A percentile compares a stretch with the other conserved stretches of the same genome.
Conservation (phyloP, 257 asterid species). For the Petrea volubilis region DNA sequence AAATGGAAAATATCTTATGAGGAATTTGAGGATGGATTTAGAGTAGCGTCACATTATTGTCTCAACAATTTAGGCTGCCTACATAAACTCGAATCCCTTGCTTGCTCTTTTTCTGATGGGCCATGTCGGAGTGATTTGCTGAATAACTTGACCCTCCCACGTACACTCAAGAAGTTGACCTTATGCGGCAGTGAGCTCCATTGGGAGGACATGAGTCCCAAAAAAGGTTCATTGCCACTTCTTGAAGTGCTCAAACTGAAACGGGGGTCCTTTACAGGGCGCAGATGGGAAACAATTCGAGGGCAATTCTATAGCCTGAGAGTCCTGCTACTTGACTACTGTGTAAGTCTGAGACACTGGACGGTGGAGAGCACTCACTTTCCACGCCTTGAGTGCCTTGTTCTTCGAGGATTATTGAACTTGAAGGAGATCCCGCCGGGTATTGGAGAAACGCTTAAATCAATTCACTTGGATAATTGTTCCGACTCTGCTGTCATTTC, state of each 20-base stretch:
- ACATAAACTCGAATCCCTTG: neutral
- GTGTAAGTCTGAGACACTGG: too few relatives aligned
- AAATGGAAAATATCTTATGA: neutral
- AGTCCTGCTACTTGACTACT: too few relatives aligned
- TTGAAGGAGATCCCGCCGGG: neutral
- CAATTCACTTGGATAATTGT: too few relatives aligned
- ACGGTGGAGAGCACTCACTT: too few relatives aligned
- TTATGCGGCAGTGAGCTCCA: neutral
- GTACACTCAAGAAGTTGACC: slow-evolving; percentile 3
- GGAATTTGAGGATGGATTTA: neutral
- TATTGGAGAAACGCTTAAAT: too few relatives aligned
- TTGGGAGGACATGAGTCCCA: neutral
- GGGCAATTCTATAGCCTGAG: neutral
- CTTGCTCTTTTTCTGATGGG: too few relatives aligned
- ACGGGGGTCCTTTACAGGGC: neutral
- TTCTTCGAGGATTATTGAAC: neutral
- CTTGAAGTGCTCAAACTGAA: too few relatives aligned
- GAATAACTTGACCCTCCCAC: too few relatives aligned
- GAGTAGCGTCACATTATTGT: neutral
- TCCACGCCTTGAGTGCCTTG: neutral
- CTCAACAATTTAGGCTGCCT: neutral
- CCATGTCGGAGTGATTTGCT: too few relatives aligned
- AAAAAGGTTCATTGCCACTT: neutral
- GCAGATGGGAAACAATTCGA: neutral
- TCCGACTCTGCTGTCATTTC: too few relatives aligned